Base-by-base conservation (phyloP, 1,139 yeast genomes). In the Kodamaea plutei region DNA sequence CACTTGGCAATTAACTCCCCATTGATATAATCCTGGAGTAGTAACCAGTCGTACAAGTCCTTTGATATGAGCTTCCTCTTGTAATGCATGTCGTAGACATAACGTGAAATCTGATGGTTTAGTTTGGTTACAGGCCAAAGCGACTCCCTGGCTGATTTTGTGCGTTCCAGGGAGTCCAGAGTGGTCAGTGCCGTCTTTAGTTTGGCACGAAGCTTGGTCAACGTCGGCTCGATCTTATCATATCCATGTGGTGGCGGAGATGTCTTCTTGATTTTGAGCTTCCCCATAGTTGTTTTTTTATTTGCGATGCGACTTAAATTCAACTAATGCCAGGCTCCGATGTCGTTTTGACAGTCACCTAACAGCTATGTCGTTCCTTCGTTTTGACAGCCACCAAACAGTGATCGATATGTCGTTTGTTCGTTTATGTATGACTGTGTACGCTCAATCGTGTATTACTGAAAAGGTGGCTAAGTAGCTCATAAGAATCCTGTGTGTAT, bases 1-100 rank as follows among this genome's bases (percentile, higher is more conserved):
- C 96, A 88, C 54, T 88, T 88, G 20, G 95, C 93, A 23, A 88
- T 84, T 37, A 88, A 61, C 26, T 76, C 71, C 5, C 66, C 75
- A 50, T 88, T 91, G 2, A 75, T 84, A 44, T 77, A 76, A 35
- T 76, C 73, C 47, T 84, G 79, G 40, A 73, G 71, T 33, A 85
- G 48, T 15, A 88, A 61, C 85, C 91, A 88, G 27, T 79, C 78
- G 52, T 85, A 88, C n/a, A 88, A 62, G 25, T 79, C 80, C 28
- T 64, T 58, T 3, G 81, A 69, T 21, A 88, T 83, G 18, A 79
- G 70, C 42, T 81, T 75, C 37, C 84, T 69, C 40, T 77, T 79
- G 58, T 83, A 84, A 50, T 76, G 78, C 51, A 87, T 56, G 20
- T 81, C 84, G 52, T 81, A 88, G 4, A 88, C 67, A 48, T 87